Percentiles rank a stretch among this genome's conserved stretches.
These are phyloP conservation scores for Plasmodium sp. DNA, from an alignment of 169 alveolate genomes.

Conservation along the genomic window DNA sequence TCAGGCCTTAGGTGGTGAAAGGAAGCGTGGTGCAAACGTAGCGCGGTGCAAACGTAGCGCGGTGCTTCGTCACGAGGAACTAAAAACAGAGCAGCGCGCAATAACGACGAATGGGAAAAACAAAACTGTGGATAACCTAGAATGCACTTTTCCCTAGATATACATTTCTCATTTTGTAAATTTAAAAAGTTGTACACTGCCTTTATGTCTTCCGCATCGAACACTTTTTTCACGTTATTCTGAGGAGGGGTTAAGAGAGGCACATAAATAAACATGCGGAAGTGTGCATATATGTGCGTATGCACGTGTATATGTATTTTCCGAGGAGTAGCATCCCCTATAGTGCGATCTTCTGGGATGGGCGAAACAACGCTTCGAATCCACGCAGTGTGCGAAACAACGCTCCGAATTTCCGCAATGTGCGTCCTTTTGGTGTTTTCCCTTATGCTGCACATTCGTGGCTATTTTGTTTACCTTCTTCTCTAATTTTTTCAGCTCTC, in stretches of 20 bases:
- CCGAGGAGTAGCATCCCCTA: background rate
- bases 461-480: constrained; percentile 14
- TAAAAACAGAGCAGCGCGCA: background rate
- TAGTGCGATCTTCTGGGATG: background rate
- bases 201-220: constrained; percentile 27
- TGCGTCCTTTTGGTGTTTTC: background rate
- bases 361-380: background rate
- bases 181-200: constrained; percentile 40
- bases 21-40: too few species aligned
- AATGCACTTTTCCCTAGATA: constrained; percentile 56
- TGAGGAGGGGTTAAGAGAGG: background rate
- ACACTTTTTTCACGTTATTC: constrained; percentile 11
- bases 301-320: background rate
- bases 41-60: background rate
- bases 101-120: background rate
- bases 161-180: constrained; percentile 64
- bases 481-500: constrained; percentile 52
- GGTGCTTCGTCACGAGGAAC: background rate
- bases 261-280: background rate
- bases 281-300: background rate
- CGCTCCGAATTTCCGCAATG: background rate
- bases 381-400: background rate
- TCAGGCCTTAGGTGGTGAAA: constrained; percentile 26
- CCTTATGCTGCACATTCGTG: background rate
- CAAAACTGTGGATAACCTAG: constrained; percentile 24